phyloP scores from a whole-genome alignment of 345 rosid species.

The Gossypium ekmanianum region DNA sequence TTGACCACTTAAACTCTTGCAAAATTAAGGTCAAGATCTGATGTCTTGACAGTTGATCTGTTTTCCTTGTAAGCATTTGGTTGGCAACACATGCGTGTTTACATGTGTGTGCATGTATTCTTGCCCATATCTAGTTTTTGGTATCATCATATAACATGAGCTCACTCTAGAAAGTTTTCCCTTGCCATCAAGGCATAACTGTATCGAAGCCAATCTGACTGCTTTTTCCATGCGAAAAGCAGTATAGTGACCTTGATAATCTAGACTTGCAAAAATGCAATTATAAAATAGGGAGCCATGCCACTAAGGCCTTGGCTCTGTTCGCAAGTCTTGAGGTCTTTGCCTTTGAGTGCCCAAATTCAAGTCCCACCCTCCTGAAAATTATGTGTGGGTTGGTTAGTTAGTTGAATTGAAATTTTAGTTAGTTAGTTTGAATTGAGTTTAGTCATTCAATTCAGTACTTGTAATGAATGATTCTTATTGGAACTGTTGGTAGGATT shows the following conservation, averaged over 20 bases:
- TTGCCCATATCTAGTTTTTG: not conserved
- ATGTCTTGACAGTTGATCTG: not conserved
- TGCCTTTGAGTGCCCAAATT: too few species aligned
- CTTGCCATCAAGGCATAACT: not conserved
- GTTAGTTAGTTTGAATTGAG: too few species aligned
- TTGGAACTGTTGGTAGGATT: too few species aligned
- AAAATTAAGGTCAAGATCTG: not conserved
- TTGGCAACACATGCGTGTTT: not conserved
- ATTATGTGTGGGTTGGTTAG: too few species aligned
- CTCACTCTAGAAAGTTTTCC: not conserved
- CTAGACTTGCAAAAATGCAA: not conserved
- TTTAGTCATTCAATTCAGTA: too few species aligned
- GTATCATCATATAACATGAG: not conserved
- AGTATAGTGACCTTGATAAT: not conserved
- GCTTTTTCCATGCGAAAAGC: not conserved
- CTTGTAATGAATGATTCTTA: too few species aligned
- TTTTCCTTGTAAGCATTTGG: not conserved
- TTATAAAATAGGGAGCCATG: not conserved
- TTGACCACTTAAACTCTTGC: not conserved
- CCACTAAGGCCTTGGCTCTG: too few species aligned
- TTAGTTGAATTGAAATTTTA: too few species aligned
- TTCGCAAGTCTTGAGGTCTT: too few species aligned
- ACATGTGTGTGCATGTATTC: not conserved
- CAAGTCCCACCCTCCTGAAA: too few species aligned
- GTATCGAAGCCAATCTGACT: too few species aligned